Conservation (phyloP, 768 basidiomycete species). For the Clitopilus passeckerianus region DNA sequence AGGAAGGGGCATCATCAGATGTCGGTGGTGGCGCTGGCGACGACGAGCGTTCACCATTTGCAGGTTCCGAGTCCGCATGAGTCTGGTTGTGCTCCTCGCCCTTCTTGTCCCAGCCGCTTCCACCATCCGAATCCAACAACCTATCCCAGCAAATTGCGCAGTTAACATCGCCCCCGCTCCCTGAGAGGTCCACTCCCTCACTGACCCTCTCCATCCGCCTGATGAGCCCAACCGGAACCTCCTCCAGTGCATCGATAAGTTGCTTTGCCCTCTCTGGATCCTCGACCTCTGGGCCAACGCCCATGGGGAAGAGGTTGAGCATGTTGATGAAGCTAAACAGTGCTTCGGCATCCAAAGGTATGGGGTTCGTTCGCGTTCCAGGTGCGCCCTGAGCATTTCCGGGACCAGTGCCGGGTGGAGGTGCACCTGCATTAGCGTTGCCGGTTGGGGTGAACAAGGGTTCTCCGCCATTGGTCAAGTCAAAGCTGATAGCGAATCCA, state of each 20-base stretch:
- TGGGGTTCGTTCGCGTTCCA: not conserved
- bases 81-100: constrained; percentile 7
- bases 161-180: constrained; percentile 32
- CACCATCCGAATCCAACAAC: constrained; percentile 44
- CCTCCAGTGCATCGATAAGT: constrained; percentile 60
- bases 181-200: constrained; percentile 21
- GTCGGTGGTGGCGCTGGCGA: constrained; percentile 1
- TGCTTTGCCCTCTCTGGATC: constrained; percentile 64
- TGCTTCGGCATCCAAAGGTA: not conserved
- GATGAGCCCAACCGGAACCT: constrained; percentile 62
- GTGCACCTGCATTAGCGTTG: not conserved
- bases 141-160: constrained; percentile 80
- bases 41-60: constrained; percentile 4
- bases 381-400: not conserved
- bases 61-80: constrained; percentile 1
- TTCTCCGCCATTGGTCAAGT: not conserved
- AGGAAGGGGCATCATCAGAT: constrained; percentile 10
- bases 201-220: constrained; percentile 55
- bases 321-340: constrained; percentile 10
- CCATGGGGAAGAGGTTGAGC: constrained; percentile 8
- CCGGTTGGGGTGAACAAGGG: too few species aligned
- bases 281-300: constrained; percentile 29
- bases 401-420: not conserved
- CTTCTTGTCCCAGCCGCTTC: constrained; percentile 16
- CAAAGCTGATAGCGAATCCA: constrained; percentile 12